phyloP scores from a whole-genome alignment of 202 grass and related monocot genomes.

The Cymbopogon flexuosus region DNA sequence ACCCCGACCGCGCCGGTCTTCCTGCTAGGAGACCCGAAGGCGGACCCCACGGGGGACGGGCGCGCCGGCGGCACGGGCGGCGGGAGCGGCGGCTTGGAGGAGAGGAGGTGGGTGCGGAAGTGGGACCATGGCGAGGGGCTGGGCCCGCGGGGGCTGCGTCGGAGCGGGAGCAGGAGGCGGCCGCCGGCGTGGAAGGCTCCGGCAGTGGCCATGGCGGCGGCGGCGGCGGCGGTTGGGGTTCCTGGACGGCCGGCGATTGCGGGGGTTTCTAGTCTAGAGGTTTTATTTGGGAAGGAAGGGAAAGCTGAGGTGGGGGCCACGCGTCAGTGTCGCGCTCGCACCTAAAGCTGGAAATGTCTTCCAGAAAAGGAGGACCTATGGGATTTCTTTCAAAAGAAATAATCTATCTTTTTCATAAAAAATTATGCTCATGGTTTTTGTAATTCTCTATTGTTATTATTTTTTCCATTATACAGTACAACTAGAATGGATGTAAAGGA shows the following conservation, averaged over 20 bases:
- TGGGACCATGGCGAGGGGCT: conserved; percentile 17
- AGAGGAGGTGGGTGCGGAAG: conserved; percentile 51
- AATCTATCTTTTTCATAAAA: too few species aligned
- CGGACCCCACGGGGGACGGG: not conserved
- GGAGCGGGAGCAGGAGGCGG: conserved; percentile 37
- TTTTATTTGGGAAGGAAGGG: not conserved
- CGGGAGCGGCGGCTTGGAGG: conserved; percentile 33
- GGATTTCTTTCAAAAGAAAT: too few species aligned
- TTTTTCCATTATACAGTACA: too few species aligned
- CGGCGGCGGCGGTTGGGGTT: conserved; percentile 6
- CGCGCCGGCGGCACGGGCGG: not conserved
- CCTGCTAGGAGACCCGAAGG: not conserved
- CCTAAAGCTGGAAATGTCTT: not conserved
- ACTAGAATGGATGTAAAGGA: too few species aligned
- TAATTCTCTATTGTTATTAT: too few species aligned
- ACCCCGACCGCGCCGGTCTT: not conserved
- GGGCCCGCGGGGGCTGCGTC: not conserved
- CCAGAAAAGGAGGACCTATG: too few species aligned
- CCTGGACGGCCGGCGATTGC: conserved; percentile 7
- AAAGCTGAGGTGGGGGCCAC: not conserved
- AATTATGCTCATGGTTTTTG: too few species aligned
- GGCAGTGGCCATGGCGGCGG: conserved; percentile 32
- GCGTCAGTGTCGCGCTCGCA: not conserved
- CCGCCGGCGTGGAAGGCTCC: conserved; percentile 42
- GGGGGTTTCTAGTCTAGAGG: conserved; percentile 16